Percentiles rank a stretch among this genome's conserved stretches.
Evolutionary conservation across 1,139 yeast genomes (phyloP).

Genomic region (Sporopachydermia cereana): DNA sequence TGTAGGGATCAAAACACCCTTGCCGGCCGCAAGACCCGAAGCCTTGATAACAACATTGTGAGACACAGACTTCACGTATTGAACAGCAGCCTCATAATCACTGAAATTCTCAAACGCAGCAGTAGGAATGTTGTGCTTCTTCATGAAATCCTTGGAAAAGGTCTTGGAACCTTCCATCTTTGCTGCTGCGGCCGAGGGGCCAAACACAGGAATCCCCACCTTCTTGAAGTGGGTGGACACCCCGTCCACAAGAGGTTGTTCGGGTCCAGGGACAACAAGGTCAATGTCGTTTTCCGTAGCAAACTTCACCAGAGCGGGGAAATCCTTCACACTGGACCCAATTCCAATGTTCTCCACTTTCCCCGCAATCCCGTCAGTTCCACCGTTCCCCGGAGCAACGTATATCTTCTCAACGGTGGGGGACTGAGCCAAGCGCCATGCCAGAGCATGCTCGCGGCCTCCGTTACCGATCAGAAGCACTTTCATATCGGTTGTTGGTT

Average conservation of each 20-base stretch:
- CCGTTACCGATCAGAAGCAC: slow-evolving; percentile 91
- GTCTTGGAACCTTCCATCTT: slow-evolving; percentile 96
- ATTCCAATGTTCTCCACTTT: slow-evolving; percentile 66
- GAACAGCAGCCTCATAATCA: slow-evolving; percentile 59
- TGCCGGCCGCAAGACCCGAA: slow-evolving; percentile 97
- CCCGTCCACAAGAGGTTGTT: slow-evolving; percentile 95
- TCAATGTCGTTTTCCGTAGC: slow-evolving; percentile 57
- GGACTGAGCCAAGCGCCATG: slow-evolving; percentile 84
- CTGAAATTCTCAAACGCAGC: slow-evolving; percentile 81
- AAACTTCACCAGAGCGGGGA: slow-evolving; percentile 46
- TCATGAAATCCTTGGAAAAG: slow-evolving; percentile 90
- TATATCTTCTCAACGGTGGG: slow-evolving; percentile 56
- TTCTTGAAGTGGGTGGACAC: slow-evolving; percentile 52
- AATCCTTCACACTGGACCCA: slow-evolving; percentile 47
- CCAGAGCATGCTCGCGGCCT: slow-evolving; percentile 97
- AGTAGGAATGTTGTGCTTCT: slow-evolving; percentile 82
- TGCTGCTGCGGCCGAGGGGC: slow-evolving; percentile 87
- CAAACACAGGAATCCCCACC: slow-evolving; percentile 92
- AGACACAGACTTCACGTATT: slow-evolving; percentile 52
- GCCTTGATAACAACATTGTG: slow-evolving; percentile 90
- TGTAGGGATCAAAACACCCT: slow-evolving; percentile 91
- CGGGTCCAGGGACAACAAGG: slow-evolving; percentile 97
- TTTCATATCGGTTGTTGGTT: no score
- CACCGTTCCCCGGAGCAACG: slow-evolving; percentile 98
- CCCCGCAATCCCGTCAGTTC: slow-evolving; percentile 43